A percentile compares a stretch with the other conserved stretches of the same genome.
Evolutionary conservation across 495 filamentous ascomycete species (phyloP).

Genomic region (Aspergillus ellipticus): DNA sequence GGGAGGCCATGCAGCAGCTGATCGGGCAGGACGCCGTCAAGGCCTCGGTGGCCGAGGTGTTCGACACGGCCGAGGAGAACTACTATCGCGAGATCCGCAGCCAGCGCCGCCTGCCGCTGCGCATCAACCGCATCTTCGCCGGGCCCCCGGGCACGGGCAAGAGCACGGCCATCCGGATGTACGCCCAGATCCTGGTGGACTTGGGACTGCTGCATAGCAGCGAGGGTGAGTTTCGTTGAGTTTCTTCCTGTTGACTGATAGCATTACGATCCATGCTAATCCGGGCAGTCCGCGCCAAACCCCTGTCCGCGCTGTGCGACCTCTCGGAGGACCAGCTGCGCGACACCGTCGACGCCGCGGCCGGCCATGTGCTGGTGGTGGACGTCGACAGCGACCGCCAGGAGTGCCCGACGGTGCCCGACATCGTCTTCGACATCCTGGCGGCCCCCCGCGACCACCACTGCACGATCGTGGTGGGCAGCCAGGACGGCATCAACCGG

Average conservation of each 20-base stretch:
- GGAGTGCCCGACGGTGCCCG: conserved; percentile 6
- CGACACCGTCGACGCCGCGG: neutral
- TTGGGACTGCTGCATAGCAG: conserved; percentile 14
- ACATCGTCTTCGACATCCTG: conserved; percentile 5
- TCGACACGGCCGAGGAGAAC: conserved; percentile 13
- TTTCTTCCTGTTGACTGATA: neutral
- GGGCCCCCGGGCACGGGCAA: conserved; percentile 51
- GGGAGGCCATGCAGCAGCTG: conserved; percentile 12
- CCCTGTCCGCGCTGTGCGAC: conserved; percentile 1
- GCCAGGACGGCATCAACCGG: conserved; percentile 1
- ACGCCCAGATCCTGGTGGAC: conserved; percentile 49
- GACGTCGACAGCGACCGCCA: conserved; percentile 5
- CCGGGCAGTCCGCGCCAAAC: neutral
- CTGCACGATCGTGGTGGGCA: conserved; percentile 14
- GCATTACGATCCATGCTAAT: neutral
- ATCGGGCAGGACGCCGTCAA: conserved; percentile 17
- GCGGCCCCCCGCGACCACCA: conserved; percentile 3
- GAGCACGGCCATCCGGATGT: conserved; percentile 61
- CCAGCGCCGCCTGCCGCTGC: conserved; percentile 9
- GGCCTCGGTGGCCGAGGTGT: conserved; percentile 10
- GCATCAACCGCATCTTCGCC: conserved; percentile 16
- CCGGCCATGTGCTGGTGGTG: conserved; percentile 10
- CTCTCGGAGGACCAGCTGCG: neutral
- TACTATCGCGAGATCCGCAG: conserved; percentile 16
- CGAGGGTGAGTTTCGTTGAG: conserved; percentile 5